A percentile compares a stretch with the other conserved stretches of the same genome.
These are phyloP conservation scores for Pseudofabraea citricarpa DNA, from an alignment of 2,329 filamentous ascomycete genomes.

Conservation along the genomic window DNA sequence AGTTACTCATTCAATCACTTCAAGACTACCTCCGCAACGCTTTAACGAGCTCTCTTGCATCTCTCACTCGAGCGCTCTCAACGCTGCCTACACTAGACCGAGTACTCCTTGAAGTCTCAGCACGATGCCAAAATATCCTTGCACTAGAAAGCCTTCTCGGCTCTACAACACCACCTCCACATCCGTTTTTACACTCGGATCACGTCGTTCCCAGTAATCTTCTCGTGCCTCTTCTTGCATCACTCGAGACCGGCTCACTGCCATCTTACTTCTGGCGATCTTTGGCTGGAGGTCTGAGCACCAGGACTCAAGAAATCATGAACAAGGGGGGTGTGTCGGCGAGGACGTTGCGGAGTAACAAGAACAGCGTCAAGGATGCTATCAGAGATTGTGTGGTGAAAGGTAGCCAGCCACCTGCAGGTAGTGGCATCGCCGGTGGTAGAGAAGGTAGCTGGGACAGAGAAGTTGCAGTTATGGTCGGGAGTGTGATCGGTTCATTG, in stretches of 20 bases:
- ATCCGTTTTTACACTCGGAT: conserved; percentile 54
- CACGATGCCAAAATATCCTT: conserved; percentile 86
- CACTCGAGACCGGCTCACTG: conserved; percentile 83
- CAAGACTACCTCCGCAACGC: conserved; percentile 79
- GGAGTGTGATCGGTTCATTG: conserved; percentile 57
- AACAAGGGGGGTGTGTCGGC: conserved; percentile 78
- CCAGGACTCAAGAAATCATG: conserved; percentile 79
- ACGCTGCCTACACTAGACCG: conserved; percentile 79
- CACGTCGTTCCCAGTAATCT: conserved; percentile 41
- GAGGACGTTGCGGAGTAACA: conserved; percentile 72
- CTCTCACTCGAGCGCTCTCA: conserved; percentile 69
- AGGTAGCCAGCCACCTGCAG: conserved; percentile 65
- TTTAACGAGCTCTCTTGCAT: conserved; percentile 71
- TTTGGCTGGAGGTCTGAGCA: conserved; percentile 71
- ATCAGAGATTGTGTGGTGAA: conserved; percentile 78
- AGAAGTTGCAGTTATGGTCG: conserved; percentile 92
- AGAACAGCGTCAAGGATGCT: conserved; percentile 67
- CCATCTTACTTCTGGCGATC: conserved; percentile 92
- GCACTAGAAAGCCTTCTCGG: conserved; percentile 76
- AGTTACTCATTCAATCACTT: conserved; percentile 68
- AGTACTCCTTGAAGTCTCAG: conserved; percentile 74
- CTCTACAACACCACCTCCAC: conserved; percentile 58
- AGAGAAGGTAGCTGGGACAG: conserved; percentile 68
- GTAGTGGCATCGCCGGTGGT: conserved; percentile 38
- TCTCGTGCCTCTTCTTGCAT: conserved; percentile 65